Conservation (phyloP, 106 monocot species). For the Dendrobium huoshanense region DNA sequence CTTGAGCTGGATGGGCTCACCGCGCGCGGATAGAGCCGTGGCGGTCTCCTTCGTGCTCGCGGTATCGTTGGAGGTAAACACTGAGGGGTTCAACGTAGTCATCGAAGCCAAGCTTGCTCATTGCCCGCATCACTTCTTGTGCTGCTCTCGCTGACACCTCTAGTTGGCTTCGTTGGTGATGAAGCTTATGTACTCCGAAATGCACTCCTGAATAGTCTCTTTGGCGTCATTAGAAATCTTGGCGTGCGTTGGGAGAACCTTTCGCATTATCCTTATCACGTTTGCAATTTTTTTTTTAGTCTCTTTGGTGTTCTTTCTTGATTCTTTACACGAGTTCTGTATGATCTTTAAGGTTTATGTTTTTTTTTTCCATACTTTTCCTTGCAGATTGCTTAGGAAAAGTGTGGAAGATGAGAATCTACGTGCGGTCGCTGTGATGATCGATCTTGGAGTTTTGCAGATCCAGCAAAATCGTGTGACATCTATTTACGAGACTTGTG, state of each 20-base stretch:
- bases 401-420: too few relatives aligned
- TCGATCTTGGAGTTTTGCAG: not conserved
- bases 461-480: not conserved
- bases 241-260: slow-evolving; percentile 51
- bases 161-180: slow-evolving; percentile 68
- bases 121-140: slow-evolving; percentile 64
- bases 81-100: slow-evolving; percentile 60
- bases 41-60: slow-evolving; percentile 53
- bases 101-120: slow-evolving; percentile 60
- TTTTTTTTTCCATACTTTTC: not conserved
- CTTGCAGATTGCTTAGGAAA: too few relatives aligned
- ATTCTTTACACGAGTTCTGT: not conserved
- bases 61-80: slow-evolving; percentile 36
- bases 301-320: not conserved
- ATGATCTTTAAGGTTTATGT: not conserved
- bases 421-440: not conserved
- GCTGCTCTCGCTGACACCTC: slow-evolving; percentile 58
- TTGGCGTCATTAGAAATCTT: slow-evolving; percentile 71
- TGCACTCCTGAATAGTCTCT: slow-evolving; percentile 70
- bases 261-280: slow-evolving; percentile 64
- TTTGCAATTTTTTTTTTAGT: slow-evolving; percentile 28
- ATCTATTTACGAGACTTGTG: not conserved
- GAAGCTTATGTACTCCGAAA: slow-evolving; percentile 72
- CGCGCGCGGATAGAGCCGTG: slow-evolving; percentile 22
- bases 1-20: slow-evolving; percentile 8